Base-by-base conservation (phyloP, 169 alveolate species). In the Amoebophrya sp. region DNA sequence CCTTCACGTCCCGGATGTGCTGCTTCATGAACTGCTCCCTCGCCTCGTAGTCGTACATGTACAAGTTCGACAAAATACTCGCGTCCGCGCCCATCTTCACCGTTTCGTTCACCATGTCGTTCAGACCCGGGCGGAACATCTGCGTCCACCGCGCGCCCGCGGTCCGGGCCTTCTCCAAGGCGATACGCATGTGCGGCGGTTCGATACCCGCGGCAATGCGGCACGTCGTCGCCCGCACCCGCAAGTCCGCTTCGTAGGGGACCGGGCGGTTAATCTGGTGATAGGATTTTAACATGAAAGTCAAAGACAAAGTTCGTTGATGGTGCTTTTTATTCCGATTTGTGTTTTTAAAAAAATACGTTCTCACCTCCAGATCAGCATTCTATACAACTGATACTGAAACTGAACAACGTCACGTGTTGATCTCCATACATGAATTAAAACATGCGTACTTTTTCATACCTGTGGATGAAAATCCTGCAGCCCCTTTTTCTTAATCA, bases 151-250 rank as follows among this genome's bases (percentile, higher is more conserved):
- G 2, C 53, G 54, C 83, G 77, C 91, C 91, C 35, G 83, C 40
- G 40, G 54, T 54, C 40, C 83, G 23, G 14, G 91, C 77, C 40
- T 54, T 53, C 83, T 89, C 83, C 23, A 89, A 29, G 35, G 91
- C 91, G 83, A 89, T 53, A 0, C 91, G 35, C 91, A 89, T 89
- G n/a, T 40, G 77, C 32, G 83, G 14, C 1, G 91, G 91, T 38
- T 89, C 91, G 77, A 89, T 89, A n/a, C 91, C 91, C 14, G 91
- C 91, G n/a, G 91, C 91, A 39, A 89, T 66, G 38, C 91, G 91
- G 40, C 91, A 40, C 40, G 91, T 89, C 7, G 83, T 89, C 77
- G 91, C 77, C 25, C 91, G 29, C n/a, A 40, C 66, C 32, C 91
- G 91, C n/a, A 53, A 40, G n/a, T 89, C 91, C 40, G 88, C 88